A percentile compares a stretch with the other conserved stretches of the same genome.
Evolutionary conservation across 306 rosid species (phyloP).

Genomic region (Spatholobus suberectus): DNA sequence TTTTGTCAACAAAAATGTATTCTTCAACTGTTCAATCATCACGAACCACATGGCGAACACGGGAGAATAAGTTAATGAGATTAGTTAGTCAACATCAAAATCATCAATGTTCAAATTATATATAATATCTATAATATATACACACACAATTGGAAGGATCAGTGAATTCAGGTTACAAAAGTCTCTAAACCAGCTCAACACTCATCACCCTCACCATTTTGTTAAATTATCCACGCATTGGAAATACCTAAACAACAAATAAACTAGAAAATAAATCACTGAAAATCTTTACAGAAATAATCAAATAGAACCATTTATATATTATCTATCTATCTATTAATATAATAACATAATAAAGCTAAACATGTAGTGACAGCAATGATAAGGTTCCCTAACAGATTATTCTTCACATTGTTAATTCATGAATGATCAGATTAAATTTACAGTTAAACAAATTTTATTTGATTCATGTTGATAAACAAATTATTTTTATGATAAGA

Average conservation of each 20-base stretch:
- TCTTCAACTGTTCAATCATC: conserved; percentile 16
- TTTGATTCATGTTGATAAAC: not conserved
- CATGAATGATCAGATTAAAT: not conserved
- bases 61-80: not conserved
- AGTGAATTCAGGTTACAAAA: conserved; percentile 16
- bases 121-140: too few relatives aligned
- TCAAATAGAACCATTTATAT: not conserved
- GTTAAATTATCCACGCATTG: conserved; percentile 15
- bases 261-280: not conserved
- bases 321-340: not conserved
- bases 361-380: not conserved
- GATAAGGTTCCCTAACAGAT: not conserved
- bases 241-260: conserved; percentile 1
- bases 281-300: not conserved
- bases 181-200: conserved; percentile 39
- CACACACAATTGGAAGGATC: conserved; percentile 1
- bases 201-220: conserved; percentile 9
- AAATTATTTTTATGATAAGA: not conserved
- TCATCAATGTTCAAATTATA: not conserved
- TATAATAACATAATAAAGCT: not conserved
- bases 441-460: not conserved
- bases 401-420: not conserved
- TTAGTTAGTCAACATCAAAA: conserved; percentile 14
- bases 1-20: conserved; percentile 11
- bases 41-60: conserved; percentile 34